Percentiles rank a stretch among this genome's conserved stretches.
phyloP scores from a whole-genome alignment of 306 rosid genomes.

The Casuarina glauca region DNA sequence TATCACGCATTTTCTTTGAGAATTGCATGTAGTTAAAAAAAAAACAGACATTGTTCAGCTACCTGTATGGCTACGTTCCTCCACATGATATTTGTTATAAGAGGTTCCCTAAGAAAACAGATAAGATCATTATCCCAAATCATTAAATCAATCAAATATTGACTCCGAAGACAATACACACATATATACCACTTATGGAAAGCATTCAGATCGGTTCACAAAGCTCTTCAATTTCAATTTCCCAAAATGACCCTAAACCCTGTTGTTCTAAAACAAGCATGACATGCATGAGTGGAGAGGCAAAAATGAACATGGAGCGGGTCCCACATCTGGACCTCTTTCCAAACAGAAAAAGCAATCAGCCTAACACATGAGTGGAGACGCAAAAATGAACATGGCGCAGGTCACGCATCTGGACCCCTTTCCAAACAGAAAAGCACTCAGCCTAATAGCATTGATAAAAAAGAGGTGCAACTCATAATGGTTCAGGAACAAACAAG shows the following conservation, averaged over 20 bases:
- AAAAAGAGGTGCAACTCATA: background rate
- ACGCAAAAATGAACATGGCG: background rate
- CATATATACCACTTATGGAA: background rate
- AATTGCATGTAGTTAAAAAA: background rate
- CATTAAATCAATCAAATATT: background rate
- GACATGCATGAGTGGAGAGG: background rate
- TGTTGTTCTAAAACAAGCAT: background rate
- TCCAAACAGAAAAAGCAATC: background rate
- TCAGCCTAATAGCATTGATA: background rate
- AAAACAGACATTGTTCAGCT: background rate
- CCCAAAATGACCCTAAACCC: background rate
- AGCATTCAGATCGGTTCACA: background rate
- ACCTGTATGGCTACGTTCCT: conserved; percentile 92
- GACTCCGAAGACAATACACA: background rate
- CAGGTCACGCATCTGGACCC: background rate
- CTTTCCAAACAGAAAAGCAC: background rate
- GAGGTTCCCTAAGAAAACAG: conserved; percentile 78
- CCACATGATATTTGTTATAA: conserved; percentile 97
- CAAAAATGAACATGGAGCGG: background rate
- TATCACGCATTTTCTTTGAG: background rate
- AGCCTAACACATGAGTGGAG: background rate
- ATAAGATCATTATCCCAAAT: conserved; percentile 25
- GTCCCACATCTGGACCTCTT: background rate
- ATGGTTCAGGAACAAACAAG: background rate
- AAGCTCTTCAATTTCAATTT: background rate